A percentile compares a stretch with the other conserved stretches of the same genome.
phyloP scores from a whole-genome alignment of 495 filamentous ascomycete species.

The Neurospora terricola region DNA sequence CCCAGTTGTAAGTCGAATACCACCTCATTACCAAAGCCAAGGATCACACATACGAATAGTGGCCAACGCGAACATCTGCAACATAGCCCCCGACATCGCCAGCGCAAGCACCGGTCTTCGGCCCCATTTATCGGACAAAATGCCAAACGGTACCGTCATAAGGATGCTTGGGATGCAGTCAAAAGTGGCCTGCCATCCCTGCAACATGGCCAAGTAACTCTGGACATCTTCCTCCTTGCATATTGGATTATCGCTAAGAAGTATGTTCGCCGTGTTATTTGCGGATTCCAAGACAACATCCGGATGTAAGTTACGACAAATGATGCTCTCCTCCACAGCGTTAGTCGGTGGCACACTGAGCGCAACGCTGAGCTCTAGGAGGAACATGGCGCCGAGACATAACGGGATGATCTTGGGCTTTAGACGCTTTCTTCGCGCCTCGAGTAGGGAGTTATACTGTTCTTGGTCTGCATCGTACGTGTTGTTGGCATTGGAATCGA shows the following conservation, averaged over 20 bases:
- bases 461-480: neutral
- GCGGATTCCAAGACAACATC: slow-evolving; percentile 3
- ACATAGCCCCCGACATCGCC: slow-evolving; percentile 9
- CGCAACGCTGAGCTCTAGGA: slow-evolving; percentile 18
- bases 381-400: slow-evolving; percentile 13
- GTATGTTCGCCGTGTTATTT: neutral
- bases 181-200: slow-evolving; percentile 19
- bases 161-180: slow-evolving; percentile 21
- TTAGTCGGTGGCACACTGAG: slow-evolving; percentile 14
- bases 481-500: neutral
- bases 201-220: slow-evolving; percentile 22
- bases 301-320: slow-evolving; percentile 24
- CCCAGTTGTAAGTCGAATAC: neutral
- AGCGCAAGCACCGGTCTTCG: slow-evolving; percentile 19
- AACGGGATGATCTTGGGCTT: slow-evolving; percentile 18
- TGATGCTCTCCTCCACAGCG: slow-evolving; percentile 23
- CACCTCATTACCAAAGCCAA: neutral
- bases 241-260: slow-evolving; percentile 7
- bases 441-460: neutral
- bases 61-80: slow-evolving; percentile 4
- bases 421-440: slow-evolving; percentile 3
- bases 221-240: slow-evolving; percentile 23
- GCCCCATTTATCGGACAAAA: slow-evolving; percentile 26
- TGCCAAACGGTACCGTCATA: slow-evolving; percentile 19
- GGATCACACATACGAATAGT: slow-evolving; percentile 12